phyloP scores from a whole-genome alignment of 805 yeast species.

The Yamadazyma laniorum region DNA sequence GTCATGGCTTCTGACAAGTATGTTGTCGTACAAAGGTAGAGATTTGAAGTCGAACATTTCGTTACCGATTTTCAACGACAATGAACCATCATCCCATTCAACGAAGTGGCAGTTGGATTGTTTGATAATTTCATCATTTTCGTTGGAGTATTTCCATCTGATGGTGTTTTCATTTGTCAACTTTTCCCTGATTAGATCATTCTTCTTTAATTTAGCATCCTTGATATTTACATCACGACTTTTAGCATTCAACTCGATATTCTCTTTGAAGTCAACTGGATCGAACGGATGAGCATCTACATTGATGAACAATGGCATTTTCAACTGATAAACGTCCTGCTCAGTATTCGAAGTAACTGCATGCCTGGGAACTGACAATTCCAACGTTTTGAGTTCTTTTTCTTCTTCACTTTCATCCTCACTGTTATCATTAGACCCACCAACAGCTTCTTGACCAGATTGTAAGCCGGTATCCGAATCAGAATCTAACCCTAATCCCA shows the following conservation, averaged over 20 bases:
- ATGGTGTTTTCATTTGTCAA: constrained; percentile 78
- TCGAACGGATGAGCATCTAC: constrained; percentile 89
- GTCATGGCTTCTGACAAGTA: constrained; percentile 68
- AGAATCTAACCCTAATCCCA: constrained; percentile 14
- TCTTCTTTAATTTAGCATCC: constrained; percentile 46
- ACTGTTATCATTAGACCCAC: constrained; percentile 26
- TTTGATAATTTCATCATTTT: constrained; percentile 68
- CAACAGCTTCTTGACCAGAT: constrained; percentile 14
- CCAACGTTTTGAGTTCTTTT: constrained; percentile 33
- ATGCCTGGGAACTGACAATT: constrained; percentile 48
- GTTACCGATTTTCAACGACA: constrained; percentile 80
- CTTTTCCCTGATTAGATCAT: constrained; percentile 53
- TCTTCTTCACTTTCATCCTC: constrained; percentile 35
- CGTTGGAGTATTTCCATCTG: constrained; percentile 89
- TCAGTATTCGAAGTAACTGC: constrained; percentile 38
- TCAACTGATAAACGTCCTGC: constrained; percentile 32
- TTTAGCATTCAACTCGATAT: constrained; percentile 39
- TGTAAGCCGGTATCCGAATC: constrained; percentile 5
- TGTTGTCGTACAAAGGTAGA: constrained; percentile 65
- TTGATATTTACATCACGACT: constrained; percentile 14
- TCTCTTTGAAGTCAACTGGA: constrained; percentile 59
- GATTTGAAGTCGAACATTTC: constrained; percentile 80
- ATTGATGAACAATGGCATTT: constrained; percentile 78
- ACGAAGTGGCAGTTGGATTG: constrained; percentile 88
- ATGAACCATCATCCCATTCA: constrained; percentile 92